Evolutionary conservation across 768 basidiomycete species (phyloP).

Genomic region (Leccinum variicolor): DNA sequence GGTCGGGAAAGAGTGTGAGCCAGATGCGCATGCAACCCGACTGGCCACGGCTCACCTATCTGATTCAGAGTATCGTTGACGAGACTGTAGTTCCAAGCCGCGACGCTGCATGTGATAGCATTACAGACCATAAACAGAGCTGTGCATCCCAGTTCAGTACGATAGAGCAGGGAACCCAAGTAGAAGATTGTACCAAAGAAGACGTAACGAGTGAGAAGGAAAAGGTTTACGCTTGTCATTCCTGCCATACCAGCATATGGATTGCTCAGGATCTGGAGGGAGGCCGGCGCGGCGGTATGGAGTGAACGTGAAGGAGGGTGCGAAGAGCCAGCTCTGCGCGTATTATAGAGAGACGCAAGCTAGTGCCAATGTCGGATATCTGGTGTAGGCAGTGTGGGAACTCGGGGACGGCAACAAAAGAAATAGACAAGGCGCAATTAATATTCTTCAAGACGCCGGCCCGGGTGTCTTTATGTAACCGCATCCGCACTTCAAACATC

Average conservation of each 20-base stretch:
- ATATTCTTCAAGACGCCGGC: neutral
- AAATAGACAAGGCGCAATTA: neutral
- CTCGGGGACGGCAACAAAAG: neutral
- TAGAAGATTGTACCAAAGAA: slow-evolving; percentile 47
- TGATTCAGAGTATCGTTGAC: slow-evolving; percentile 28
- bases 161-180: neutral
- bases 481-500: neutral
- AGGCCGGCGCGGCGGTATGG: slow-evolving; percentile 33
- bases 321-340: slow-evolving; percentile 31
- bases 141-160: slow-evolving; percentile 24
- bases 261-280: slow-evolving; percentile 13
- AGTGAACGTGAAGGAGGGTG: slow-evolving; percentile 3
- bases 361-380: slow-evolving; percentile 9
- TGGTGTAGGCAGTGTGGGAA: slow-evolving; percentile 19
- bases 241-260: slow-evolving; percentile 29
- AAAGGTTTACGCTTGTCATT: slow-evolving; percentile 39
- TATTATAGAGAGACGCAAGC: slow-evolving; percentile 2
- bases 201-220: slow-evolving; percentile 54
- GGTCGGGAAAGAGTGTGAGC: slow-evolving; percentile 8
- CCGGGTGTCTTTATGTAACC: neutral
- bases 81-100: slow-evolving; percentile 67
- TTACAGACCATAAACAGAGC: slow-evolving; percentile 62
- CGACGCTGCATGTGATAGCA: slow-evolving; percentile 60
- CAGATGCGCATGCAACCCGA: neutral
- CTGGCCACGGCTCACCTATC: slow-evolving; percentile 37